phyloP scores from a whole-genome alignment of 345 rosid genomes.

The Syzygium aromaticum region DNA sequence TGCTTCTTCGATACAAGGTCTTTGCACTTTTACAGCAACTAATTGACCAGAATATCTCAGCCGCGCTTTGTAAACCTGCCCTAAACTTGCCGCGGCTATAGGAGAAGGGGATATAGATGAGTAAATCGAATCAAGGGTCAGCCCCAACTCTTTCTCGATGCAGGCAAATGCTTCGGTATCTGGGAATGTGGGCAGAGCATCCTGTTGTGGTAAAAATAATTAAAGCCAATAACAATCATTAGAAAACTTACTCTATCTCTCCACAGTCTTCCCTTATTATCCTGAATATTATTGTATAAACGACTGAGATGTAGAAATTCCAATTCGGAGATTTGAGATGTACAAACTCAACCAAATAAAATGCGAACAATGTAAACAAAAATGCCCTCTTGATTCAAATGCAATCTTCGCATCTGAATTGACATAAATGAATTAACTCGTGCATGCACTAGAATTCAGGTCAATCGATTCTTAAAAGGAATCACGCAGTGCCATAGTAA shows the following conservation, averaged over 20 bases:
- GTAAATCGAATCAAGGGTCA: conserved; percentile 61
- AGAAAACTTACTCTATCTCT: neutral
- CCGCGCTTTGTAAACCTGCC: conserved; percentile 95
- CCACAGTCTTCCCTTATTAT: neutral
- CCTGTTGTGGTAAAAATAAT: conserved; percentile 29
- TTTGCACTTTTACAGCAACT: conserved; percentile 95
- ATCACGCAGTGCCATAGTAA: neutral
- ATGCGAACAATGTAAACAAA: neutral
- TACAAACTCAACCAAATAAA: neutral
- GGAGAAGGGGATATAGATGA: conserved; percentile 76
- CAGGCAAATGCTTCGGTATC: conserved; percentile 85
- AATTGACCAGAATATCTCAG: conserved; percentile 63
- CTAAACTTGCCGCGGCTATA: conserved; percentile 92
- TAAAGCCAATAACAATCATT: neutral
- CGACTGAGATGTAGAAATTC: neutral
- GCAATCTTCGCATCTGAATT: neutral
- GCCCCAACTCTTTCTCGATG: conserved; percentile 76
- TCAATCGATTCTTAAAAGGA: neutral
- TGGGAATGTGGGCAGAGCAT: conserved; percentile 94
- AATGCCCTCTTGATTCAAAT: neutral
- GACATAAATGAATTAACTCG: neutral
- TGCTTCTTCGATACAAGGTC: conserved; percentile 83
- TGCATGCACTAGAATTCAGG: neutral
- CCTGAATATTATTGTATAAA: neutral
- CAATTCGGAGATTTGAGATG: neutral